These are phyloP conservation scores for Fusarium beomiforme DNA, from an alignment of 2,329 filamentous ascomycete species.

Conservation along the genomic window DNA sequence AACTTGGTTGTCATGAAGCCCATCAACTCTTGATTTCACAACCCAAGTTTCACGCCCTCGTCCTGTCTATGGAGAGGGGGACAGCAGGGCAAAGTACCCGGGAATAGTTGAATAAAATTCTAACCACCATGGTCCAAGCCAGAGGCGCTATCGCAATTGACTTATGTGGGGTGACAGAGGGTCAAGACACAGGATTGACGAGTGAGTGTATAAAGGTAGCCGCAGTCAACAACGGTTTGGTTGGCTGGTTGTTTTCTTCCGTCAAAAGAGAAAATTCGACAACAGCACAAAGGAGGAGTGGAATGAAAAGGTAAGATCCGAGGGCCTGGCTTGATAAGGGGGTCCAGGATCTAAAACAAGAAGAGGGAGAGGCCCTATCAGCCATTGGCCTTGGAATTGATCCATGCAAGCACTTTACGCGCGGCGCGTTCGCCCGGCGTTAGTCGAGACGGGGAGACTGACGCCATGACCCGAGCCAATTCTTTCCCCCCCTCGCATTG, in stretches of 20 bases:
- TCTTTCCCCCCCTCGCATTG: background rate
- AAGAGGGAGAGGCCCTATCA: background rate
- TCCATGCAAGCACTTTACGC: conserved; percentile 40
- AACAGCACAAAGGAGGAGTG: background rate
- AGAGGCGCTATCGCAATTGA: background rate
- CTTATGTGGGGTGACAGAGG: background rate
- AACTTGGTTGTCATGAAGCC: conserved; percentile 6
- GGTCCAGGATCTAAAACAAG: background rate
- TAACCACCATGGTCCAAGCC: background rate
- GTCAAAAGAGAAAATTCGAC: background rate
- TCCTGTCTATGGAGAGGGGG: background rate
- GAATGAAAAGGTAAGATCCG: background rate
- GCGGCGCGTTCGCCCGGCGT: conserved; percentile 22
- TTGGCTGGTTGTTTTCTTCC: background rate
- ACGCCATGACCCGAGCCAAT: conserved; percentile 24
- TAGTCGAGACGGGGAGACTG: conserved; percentile 26
- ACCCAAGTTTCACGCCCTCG: conserved; percentile 7
- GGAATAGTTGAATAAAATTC: background rate
- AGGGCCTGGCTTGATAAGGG: background rate
- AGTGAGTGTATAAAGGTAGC: background rate
- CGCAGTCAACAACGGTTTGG: background rate
- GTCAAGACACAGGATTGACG: conserved; percentile 8
- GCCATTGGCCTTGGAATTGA: background rate
- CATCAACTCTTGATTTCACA: conserved; percentile 5
- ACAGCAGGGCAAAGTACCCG: background rate